phyloP scores from a whole-genome alignment of 257 asterid genomes.

The Dorcoceras hygrometricum region DNA sequence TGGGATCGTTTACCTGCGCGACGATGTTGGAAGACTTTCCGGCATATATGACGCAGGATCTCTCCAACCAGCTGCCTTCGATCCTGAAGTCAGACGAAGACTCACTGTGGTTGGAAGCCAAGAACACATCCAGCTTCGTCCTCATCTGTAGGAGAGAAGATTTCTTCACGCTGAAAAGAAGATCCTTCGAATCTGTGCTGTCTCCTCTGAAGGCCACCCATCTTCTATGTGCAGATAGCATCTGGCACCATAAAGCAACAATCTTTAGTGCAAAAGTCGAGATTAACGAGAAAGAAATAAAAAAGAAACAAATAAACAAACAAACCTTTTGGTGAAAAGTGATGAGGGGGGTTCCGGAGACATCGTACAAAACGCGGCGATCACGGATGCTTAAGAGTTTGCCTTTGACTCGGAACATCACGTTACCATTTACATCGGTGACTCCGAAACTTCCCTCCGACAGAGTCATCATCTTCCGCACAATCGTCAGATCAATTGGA shows the following conservation, averaged over 20 bases:
- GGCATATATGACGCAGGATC: constrained; percentile 47
- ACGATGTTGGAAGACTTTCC: constrained; percentile 50
- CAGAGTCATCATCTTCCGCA: constrained; percentile 56
- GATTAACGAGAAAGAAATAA: not conserved
- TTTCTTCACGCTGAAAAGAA: constrained; percentile 51
- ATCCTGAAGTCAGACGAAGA: constrained; percentile 48
- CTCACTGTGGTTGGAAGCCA: constrained; percentile 46
- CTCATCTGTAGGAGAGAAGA: constrained; percentile 48
- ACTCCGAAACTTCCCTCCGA: constrained; percentile 58
- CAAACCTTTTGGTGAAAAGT: constrained; percentile 74
- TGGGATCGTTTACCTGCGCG: constrained; percentile 51
- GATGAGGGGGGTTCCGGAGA: constrained; percentile 56
- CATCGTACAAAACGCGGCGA: constrained; percentile 69
- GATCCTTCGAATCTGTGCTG: constrained; percentile 41
- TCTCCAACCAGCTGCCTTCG: constrained; percentile 65
- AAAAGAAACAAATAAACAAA: not conserved
- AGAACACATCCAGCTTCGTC: constrained; percentile 52
- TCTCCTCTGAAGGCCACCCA: constrained; percentile 67
- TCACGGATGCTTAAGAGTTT: constrained; percentile 60
- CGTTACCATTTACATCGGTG: constrained; percentile 57
- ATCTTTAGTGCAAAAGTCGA: not conserved
- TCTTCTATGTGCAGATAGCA: constrained; percentile 59
- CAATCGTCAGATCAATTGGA: constrained; percentile 58
- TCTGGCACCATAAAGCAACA: constrained; percentile 32
- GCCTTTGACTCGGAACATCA: constrained; percentile 63